These are phyloP conservation scores for Phytopythium oedochilum DNA, from an alignment of 352 stramenopile species.

Conservation along the genomic window DNA sequence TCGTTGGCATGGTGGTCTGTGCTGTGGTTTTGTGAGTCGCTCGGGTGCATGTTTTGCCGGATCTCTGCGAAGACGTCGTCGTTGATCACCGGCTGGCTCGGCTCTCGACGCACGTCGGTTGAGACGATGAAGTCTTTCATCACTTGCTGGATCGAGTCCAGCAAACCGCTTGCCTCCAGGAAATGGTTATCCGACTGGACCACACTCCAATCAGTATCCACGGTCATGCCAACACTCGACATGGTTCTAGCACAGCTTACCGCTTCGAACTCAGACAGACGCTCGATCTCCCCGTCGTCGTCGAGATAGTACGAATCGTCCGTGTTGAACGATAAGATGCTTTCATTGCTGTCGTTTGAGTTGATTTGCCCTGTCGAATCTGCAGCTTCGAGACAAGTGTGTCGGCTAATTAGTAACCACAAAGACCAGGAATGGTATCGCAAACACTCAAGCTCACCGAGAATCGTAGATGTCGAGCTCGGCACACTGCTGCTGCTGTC, in stretches of 20 bases:
- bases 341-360: constrained; percentile 42
- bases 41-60: constrained; percentile 28
- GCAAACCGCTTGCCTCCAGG: constrained; percentile 66
- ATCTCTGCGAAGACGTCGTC: constrained; percentile 72
- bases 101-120: constrained; percentile 8
- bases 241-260: constrained; percentile 16
- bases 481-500: constrained; percentile 14
- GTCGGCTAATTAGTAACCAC: neutral
- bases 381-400: neutral
- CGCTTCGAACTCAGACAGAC: constrained; percentile 69
- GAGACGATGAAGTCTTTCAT: constrained; percentile 60
- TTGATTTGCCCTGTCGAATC: constrained; percentile 30
- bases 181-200: constrained; percentile 64
- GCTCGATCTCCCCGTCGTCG: constrained; percentile 48
- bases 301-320: constrained; percentile 38
- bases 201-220: neutral
- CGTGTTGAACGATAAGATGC: constrained; percentile 48
- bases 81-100: constrained; percentile 59
- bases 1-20: neutral
- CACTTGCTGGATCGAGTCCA: constrained; percentile 78
- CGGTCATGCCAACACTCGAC: neutral
- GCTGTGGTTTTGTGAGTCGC: neutral
- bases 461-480: constrained; percentile 29
- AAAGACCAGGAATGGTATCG: neutral
- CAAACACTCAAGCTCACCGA: constrained; percentile 1